Percentiles rank a stretch among this genome's conserved stretches.
These are phyloP conservation scores for Dactylella cylindrospora DNA, from an alignment of 2,329 filamentous ascomycete species.

Conservation along the genomic window DNA sequence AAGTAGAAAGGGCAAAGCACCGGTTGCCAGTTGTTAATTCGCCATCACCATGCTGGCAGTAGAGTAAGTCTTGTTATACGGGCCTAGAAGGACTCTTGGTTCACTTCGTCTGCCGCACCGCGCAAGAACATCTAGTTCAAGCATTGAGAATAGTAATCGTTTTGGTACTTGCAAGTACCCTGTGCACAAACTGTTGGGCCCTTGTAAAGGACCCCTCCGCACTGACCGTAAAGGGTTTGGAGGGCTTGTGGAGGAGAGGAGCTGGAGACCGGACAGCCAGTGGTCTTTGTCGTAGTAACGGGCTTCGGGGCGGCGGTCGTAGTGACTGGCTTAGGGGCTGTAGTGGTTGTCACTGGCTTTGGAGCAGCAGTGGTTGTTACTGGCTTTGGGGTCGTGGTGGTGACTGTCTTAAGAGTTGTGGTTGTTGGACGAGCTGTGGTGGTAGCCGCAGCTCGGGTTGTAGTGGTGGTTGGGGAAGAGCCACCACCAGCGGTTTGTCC, in stretches of 20 bases:
- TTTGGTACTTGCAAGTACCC: conserved; percentile 54
- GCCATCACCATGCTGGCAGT: conserved; percentile 4
- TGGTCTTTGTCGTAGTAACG: not conserved
- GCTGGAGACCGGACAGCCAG: conserved; percentile 8
- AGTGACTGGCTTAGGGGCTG: not conserved
- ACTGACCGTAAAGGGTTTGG: conserved; percentile 53
- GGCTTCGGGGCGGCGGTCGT: conserved; percentile 3
- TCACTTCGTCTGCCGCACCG: too few relatives aligned
- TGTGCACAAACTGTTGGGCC: conserved; percentile 54
- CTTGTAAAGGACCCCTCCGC: conserved; percentile 54
- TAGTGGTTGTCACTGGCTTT: conserved; percentile 9
- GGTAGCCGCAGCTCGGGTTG: conserved; percentile 1
- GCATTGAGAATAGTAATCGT: conserved; percentile 57
- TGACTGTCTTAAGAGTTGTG: not conserved
- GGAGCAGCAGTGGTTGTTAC: conserved; percentile 12
- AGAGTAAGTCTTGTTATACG: not conserved
- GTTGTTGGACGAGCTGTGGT: conserved; percentile 10
- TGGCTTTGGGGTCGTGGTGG: conserved; percentile 7
- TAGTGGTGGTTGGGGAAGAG: conserved; percentile 1
- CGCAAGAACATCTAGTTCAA: conserved; percentile 33
- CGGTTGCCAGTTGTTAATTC: not conserved
- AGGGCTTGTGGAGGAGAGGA: conserved; percentile 5
- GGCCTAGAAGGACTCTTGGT: not conserved
- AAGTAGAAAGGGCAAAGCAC: conserved; percentile 16
- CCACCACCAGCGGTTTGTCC: conserved; percentile 11